Evolutionary conservation across 202 grass and related monocot species (phyloP), one percentile per base, ranked within the genome.

Genomic region (Panicum hallii): DNA sequence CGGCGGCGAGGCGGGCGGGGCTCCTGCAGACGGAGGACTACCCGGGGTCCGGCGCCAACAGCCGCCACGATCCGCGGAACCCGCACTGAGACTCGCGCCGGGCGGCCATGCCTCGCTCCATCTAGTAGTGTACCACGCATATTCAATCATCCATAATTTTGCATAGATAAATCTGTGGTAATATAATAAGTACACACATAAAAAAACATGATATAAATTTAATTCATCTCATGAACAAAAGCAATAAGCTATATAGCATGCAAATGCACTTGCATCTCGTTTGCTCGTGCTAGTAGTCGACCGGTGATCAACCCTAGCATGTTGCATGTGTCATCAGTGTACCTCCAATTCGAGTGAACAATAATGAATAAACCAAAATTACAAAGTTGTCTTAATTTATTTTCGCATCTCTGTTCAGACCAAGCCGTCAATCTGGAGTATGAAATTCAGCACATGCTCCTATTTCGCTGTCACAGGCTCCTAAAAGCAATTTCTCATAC

Each of bases 21-120:
- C 15, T 97, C 22, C 19, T 97, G 63, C 85, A 90, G 83, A 83
- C 60, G 72, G 54, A 97, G 63, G 95, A 95, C 70, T 97, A 97
- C 88, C 87, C 87, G 11, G 84, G 84, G 9, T 89, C 95, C 0
- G 87, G 90, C 5, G 55, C 95, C 28, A 97, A 97, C 87, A 82
- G 79, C 75, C 92, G 89, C 57, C 95, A 95, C 53, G 89, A 94
- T 68, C 95, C 95, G 10, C 77, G 86, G 73, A 89, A 88, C 57
- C 90, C 95, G 73, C 83, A 90, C 49, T 90, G 79, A 89, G 58
- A 62, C 26, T 26, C 56, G 56, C 11, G 56, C 56, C 53, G 6
- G 17, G 14, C 4, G 53, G 53, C 19, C 15, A 5, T 56, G 53
- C 32, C 19, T n/a, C 53, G 2, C 17, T 20, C 53, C 53, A 57